phyloP scores from a whole-genome alignment of 345 rosid species.

The Alliaria petiolata region DNA sequence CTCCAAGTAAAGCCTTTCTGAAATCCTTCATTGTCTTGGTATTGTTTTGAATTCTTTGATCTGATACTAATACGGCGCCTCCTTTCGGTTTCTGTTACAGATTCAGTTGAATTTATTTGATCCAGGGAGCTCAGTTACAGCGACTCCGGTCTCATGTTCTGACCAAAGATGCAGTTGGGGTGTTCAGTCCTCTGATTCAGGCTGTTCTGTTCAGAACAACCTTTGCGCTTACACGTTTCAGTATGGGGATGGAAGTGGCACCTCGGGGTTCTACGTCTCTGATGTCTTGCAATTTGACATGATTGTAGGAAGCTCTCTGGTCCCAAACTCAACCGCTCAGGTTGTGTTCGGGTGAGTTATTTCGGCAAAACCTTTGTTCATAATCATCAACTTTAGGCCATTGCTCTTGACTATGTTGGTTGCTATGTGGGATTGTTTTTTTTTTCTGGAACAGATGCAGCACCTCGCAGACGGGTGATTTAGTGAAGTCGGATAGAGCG shows the following conservation, averaged over 20 bases:
- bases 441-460: slow-evolving; percentile 70
- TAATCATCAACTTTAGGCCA: background rate
- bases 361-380: background rate
- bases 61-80: background rate
- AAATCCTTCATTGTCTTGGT: background rate
- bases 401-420: background rate
- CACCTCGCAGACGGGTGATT: slow-evolving; percentile 66
- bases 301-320: slow-evolving; percentile 46
- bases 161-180: slow-evolving; percentile 72
- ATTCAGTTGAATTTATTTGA: slow-evolving; percentile 78
- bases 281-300: slow-evolving; percentile 66
- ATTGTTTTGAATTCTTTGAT: background rate
- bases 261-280: slow-evolving; percentile 81
- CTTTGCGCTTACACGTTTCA: slow-evolving; percentile 80
- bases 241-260: slow-evolving; percentile 99
- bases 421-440: slow-evolving; percentile 4
- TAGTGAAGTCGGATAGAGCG: slow-evolving; percentile 80
- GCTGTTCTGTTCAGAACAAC: slow-evolving; percentile 57
- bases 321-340: slow-evolving; percentile 59
- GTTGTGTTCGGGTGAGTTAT: slow-evolving; percentile 87
- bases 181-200: slow-evolving; percentile 60
- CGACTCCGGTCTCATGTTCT: slow-evolving; percentile 60
- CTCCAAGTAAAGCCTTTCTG: slow-evolving; percentile 53
- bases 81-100: slow-evolving; percentile 34
- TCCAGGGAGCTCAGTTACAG: slow-evolving; percentile 75